phyloP scores from a whole-genome alignment of 202 grass and related monocot species.

The Brachypodium distachyon region DNA sequence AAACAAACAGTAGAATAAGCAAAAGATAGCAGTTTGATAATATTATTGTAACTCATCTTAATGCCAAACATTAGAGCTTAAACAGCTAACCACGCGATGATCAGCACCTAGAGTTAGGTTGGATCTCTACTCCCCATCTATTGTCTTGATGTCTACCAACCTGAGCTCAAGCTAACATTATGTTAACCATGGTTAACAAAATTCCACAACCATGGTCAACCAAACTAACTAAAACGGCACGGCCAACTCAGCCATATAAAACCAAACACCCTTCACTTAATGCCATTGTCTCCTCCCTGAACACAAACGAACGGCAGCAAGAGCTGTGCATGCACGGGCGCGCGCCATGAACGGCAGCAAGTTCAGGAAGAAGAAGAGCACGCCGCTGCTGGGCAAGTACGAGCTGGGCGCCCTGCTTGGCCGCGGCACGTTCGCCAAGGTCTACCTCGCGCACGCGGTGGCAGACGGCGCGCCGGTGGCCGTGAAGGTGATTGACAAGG shows the following conservation, averaged over 20 bases:
- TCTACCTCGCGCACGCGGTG: conserved; percentile 56
- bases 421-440: conserved; percentile 83
- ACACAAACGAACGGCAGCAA: not conserved
- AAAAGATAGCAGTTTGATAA: too few species aligned
- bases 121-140: too few species aligned
- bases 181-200: not conserved
- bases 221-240: not conserved
- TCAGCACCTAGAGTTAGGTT: too few species aligned
- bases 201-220: not conserved
- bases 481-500: conserved; percentile 76
- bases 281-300: too few species aligned
- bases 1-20: too few species aligned
- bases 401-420: conserved; percentile 62
- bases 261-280: conserved; percentile 10
- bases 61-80: too few species aligned
- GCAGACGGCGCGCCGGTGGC: conserved; percentile 45
- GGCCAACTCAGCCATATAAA: conserved; percentile 27
- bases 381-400: conserved; percentile 60
- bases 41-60: too few species aligned
- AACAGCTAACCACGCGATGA: too few species aligned
- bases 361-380: not conserved
- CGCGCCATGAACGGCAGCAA: conserved; percentile 6
- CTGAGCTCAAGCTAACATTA: not conserved
- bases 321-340: not conserved
- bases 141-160: too few species aligned